Percentiles rank a stretch among this genome's conserved stretches.
Conservation (phyloP, 306 rosid genomes). For the Cucumis hystrix region DNA sequence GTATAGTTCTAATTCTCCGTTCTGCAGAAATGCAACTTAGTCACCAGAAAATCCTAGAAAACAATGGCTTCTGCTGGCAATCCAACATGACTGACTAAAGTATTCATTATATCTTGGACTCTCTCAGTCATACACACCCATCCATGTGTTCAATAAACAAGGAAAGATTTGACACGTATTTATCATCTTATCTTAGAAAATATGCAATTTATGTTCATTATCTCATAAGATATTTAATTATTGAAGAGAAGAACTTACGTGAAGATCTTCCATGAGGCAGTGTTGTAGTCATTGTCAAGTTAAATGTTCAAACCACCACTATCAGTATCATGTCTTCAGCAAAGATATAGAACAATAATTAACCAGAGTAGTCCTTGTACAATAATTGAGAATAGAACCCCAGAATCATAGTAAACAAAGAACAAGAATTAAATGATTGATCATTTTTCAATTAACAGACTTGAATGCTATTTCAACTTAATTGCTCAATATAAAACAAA, state of each 20-base stretch:
- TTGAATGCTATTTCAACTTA: constrained; percentile 15
- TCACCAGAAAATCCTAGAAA: constrained; percentile 2
- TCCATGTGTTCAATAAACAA: too few relatives aligned
- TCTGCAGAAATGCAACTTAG: constrained; percentile 33
- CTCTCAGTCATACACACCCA: too few relatives aligned
- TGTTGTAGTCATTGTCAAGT: background rate
- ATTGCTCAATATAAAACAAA: constrained; percentile 14
- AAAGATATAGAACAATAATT: background rate
- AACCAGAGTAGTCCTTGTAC: background rate
- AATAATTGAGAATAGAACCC: background rate
- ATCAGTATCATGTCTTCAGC: background rate
- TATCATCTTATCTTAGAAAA: too few relatives aligned
- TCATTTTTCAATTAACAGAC: background rate
- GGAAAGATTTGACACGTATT: too few relatives aligned
- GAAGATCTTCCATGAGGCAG: background rate
- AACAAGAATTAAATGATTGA: background rate
- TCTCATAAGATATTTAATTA: background rate
- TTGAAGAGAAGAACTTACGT: background rate
- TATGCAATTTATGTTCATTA: background rate
- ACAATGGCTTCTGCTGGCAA: too few relatives aligned
- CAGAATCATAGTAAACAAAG: background rate
- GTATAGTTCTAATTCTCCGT: constrained; percentile 44
- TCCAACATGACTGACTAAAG: too few relatives aligned
- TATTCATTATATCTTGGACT: too few relatives aligned
- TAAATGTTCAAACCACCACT: background rate